Conservation (phyloP, 176 grass and related monocot genomes). For the Chrysopogon serrulatus region DNA sequence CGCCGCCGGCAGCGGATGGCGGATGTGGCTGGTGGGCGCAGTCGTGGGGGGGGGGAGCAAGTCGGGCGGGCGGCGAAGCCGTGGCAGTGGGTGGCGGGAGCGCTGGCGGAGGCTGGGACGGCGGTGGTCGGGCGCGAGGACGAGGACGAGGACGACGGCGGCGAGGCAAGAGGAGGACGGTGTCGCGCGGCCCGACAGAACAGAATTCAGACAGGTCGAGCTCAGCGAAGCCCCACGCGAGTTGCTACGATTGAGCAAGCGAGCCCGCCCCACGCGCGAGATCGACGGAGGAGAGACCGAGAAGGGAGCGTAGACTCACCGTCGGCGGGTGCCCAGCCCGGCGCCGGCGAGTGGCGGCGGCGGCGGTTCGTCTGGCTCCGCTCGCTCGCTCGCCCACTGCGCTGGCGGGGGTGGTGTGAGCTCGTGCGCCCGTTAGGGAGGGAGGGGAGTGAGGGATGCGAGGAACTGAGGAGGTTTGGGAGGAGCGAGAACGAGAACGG, state of each 20-base stretch:
- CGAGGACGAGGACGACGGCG: neutral
- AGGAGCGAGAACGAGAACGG: neutral
- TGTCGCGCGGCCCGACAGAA: neutral
- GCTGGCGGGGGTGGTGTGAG: conserved; percentile 6
- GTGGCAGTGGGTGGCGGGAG: neutral
- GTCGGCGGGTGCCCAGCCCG: neutral
- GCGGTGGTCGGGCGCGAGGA: neutral
- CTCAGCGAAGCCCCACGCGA: neutral
- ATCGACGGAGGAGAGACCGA: neutral
- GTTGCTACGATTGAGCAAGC: neutral
- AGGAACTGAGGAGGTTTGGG: neutral
- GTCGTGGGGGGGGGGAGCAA: neutral
- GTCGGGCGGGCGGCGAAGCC: neutral
- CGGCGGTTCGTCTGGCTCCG: neutral
- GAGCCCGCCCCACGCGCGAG: neutral
- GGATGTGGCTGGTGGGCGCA: neutral
- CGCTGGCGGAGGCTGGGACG: neutral
- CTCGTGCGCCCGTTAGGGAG: neutral
- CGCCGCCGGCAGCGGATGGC: too few relatives aligned
- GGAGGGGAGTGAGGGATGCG: neutral
- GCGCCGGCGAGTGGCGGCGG: neutral
- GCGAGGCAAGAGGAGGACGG: neutral
- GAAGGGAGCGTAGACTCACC: conserved; percentile 19
- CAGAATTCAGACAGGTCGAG: neutral
- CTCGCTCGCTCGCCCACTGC: conserved; percentile 25